Percentiles rank a stretch among this genome's conserved stretches.
Evolutionary conservation across 2,329 filamentous ascomycete species (phyloP).

Genomic region (Pezicula carpinea): DNA sequence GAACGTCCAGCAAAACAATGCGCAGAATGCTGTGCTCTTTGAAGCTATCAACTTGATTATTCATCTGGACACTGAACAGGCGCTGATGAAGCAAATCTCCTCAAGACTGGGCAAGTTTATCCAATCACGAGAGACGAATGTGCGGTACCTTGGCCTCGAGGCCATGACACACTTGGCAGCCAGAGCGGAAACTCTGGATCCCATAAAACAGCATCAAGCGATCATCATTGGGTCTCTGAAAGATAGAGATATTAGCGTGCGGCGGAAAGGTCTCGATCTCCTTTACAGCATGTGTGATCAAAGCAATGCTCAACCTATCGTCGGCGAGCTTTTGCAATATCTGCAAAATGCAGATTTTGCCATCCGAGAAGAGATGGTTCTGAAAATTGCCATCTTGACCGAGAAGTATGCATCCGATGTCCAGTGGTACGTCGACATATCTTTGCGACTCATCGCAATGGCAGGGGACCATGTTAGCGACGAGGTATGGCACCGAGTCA

Average conservation of each 20-base stretch:
- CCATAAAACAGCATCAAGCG: slow-evolving; percentile 96
- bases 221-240: slow-evolving; percentile 93
- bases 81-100: slow-evolving; percentile 94
- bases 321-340: slow-evolving; percentile 89
- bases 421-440: slow-evolving; percentile 99
- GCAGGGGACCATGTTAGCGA: slow-evolving; percentile 98
- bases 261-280: slow-evolving; percentile 89
- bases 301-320: slow-evolving; percentile 88
- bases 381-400: slow-evolving; percentile 97
- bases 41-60: slow-evolving; percentile 99
- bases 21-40: slow-evolving; percentile 95
- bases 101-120: slow-evolving; percentile 90
- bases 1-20: slow-evolving; percentile 99
- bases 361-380: slow-evolving; percentile 97
- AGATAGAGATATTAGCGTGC: slow-evolving; percentile 94
- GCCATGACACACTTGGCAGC: slow-evolving; percentile 98
- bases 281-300: slow-evolving; percentile 99
- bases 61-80: slow-evolving; percentile 90
- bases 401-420: slow-evolving; percentile 98
- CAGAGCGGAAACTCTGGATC: slow-evolving; percentile 86
- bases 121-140: slow-evolving; percentile 93
- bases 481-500: slow-evolving; percentile 98
- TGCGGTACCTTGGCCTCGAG: slow-evolving; percentile 90
- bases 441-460: slow-evolving; percentile 88
- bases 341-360: slow-evolving; percentile 96